These are phyloP conservation scores for Anethum foeniculum DNA, from an alignment of 140 eudicot species.

Conservation along the genomic window DNA sequence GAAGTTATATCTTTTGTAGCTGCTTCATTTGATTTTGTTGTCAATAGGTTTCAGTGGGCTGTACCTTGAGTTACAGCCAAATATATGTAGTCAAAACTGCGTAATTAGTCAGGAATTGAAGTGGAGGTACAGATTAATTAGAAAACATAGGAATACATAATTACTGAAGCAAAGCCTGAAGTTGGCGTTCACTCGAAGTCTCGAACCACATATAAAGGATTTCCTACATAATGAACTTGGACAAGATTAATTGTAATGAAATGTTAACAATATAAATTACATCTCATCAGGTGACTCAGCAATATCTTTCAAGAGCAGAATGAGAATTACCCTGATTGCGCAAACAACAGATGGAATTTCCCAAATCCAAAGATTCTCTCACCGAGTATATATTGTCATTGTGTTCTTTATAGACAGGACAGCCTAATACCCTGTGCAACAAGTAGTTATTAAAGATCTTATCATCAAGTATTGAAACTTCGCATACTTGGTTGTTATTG, in stretches of 20 bases:
- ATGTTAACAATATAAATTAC: not conserved
- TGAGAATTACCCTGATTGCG: not conserved
- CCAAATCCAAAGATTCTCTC: not conserved
- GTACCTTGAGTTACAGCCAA: conserved; percentile 1
- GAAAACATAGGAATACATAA: not conserved
- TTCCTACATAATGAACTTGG: not conserved
- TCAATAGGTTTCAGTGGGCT: not conserved
- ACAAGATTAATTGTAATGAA: not conserved
- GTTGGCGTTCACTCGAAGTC: not conserved
- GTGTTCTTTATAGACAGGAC: not conserved
- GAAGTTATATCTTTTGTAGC: not conserved
- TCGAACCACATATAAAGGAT: not conserved
- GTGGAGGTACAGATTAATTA: not conserved
- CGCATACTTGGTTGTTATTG: not conserved
- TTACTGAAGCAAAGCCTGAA: not conserved
- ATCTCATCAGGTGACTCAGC: not conserved
- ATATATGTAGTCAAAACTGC: not conserved
- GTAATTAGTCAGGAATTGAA: not conserved
- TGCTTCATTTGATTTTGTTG: not conserved
- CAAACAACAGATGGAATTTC: not conserved
- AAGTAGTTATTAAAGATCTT: not conserved
- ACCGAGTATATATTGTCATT: not conserved
- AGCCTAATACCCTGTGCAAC: not conserved
- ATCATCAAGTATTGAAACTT: not conserved
- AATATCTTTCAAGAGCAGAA: not conserved